phyloP scores from a whole-genome alignment of 106 monocot species.

The Narthecium ossifragum region DNA sequence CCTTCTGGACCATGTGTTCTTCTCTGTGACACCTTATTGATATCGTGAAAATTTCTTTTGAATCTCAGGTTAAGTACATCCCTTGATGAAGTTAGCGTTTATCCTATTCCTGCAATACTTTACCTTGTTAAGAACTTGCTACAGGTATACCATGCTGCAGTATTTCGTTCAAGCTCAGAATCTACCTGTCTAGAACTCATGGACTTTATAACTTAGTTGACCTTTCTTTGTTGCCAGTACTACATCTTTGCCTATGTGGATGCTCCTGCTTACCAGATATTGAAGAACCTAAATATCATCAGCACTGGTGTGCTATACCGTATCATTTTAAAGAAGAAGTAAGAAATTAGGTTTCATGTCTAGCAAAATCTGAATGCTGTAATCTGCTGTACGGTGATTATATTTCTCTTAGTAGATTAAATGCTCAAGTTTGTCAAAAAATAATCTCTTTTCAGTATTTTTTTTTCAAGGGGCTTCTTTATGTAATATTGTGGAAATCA shows the following conservation, averaged over 20 bases:
- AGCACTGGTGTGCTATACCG: constrained; percentile 92
- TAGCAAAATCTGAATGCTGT: no score
- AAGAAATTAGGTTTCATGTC: constrained; percentile 26
- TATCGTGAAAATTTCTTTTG: neutral
- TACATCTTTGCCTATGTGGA: constrained; percentile 98
- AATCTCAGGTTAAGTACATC: constrained; percentile 67
- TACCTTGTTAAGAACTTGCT: constrained; percentile 91
- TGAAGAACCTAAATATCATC: constrained; percentile 99
- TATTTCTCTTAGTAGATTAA: no score
- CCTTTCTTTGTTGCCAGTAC: constrained; percentile 44
- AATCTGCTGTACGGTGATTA: no score
- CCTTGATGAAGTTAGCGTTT: constrained; percentile 81
- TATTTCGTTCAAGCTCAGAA: neutral
- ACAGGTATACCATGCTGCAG: constrained; percentile 40
- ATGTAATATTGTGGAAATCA: no score
- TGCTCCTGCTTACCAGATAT: constrained; percentile 95
- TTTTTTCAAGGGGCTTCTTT: no score
- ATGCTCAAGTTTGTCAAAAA: no score
- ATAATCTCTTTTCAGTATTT: no score
- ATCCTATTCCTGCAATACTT: constrained; percentile 87
- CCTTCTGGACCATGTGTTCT: neutral
- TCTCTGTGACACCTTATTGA: neutral
- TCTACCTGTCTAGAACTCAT: neutral
- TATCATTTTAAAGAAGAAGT: constrained; percentile 90
- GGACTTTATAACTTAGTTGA: constrained; percentile 6